Conservation (phyloP, 192 early-diverging fungal genomes). For the Backusella mclennaniae region DNA sequence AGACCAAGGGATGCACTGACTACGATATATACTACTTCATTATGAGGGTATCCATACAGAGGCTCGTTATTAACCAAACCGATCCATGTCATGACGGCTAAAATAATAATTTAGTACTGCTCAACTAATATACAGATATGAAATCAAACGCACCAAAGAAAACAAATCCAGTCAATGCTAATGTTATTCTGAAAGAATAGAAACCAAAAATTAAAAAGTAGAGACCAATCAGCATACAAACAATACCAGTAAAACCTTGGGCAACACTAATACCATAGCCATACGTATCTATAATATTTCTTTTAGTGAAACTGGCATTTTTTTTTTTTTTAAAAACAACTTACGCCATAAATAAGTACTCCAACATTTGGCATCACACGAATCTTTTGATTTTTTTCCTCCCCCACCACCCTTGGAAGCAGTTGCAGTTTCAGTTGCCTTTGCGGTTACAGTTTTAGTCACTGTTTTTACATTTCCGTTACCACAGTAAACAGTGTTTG, state of each 20-base stretch:
- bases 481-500: conserved; percentile 26
- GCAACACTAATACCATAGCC: conserved; percentile 39
- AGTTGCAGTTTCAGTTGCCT: conserved; percentile 2
- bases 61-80: conserved; percentile 37
- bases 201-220: conserved; percentile 50
- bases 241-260: conserved; percentile 40
- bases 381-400: neutral
- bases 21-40: conserved; percentile 28
- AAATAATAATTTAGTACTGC: neutral
- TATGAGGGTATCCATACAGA: conserved; percentile 26
- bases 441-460: conserved; percentile 25
- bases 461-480: conserved; percentile 30
- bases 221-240: conserved; percentile 42
- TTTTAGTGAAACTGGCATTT: too few relatives aligned
- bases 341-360: conserved; percentile 35
- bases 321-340: neutral
- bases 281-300: conserved; percentile 29
- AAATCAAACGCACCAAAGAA: conserved; percentile 39
- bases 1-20: conserved; percentile 33
- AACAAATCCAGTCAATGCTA: conserved; percentile 48
- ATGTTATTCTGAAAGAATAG: conserved; percentile 45
- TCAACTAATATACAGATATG: neutral
- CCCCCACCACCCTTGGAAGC: neutral
- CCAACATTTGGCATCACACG: conserved; percentile 33
- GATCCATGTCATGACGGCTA: conserved; percentile 39